Percentiles rank a stretch among this genome's conserved stretches.
These are phyloP conservation scores for Boletus sp. DNA, from an alignment of 768 basidiomycete genomes.

Conservation along the genomic window DNA sequence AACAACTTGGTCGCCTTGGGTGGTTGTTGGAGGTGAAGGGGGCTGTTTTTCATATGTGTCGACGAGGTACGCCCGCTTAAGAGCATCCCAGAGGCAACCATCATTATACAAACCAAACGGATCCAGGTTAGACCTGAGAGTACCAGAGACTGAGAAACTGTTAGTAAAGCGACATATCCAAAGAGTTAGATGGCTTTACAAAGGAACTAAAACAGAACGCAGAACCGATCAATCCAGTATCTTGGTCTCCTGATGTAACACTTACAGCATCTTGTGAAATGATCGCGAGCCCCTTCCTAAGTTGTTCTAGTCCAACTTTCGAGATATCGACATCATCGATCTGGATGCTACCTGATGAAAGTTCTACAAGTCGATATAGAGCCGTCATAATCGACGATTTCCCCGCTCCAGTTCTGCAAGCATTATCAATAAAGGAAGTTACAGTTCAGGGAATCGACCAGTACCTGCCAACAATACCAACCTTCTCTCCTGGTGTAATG, in stretches of 20 bases:
- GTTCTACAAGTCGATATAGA: conserved; percentile 82
- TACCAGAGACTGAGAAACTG: conserved; percentile 59
- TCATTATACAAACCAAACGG: conserved; percentile 85
- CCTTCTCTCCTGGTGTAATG: conserved; percentile 78
- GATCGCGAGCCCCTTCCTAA: conserved; percentile 68
- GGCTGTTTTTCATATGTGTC: conserved; percentile 40
- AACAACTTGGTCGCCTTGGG: conserved; percentile 38
- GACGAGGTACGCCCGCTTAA: conserved; percentile 81
- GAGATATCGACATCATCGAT: conserved; percentile 88
- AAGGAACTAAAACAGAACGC: conserved; percentile 29
- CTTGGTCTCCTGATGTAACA: background rate
- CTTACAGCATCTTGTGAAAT: conserved; percentile 71
- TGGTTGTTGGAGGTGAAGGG: conserved; percentile 31
- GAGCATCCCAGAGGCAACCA: conserved; percentile 80
- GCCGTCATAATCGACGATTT: conserved; percentile 91
- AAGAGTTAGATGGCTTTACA: background rate
- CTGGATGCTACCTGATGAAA: conserved; percentile 66
- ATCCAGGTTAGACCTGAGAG: conserved; percentile 83
- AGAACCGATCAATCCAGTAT: background rate
- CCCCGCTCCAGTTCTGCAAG: conserved; percentile 73
- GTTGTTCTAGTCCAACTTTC: conserved; percentile 70
- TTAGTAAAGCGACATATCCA: conserved; percentile 12
- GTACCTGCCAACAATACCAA: conserved; percentile 81
- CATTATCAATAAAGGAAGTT: background rate
- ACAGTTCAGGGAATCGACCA: conserved; percentile 1